Base-by-base conservation (phyloP, 73 alveolate species). In the Blepharisma japonicum region DNA sequence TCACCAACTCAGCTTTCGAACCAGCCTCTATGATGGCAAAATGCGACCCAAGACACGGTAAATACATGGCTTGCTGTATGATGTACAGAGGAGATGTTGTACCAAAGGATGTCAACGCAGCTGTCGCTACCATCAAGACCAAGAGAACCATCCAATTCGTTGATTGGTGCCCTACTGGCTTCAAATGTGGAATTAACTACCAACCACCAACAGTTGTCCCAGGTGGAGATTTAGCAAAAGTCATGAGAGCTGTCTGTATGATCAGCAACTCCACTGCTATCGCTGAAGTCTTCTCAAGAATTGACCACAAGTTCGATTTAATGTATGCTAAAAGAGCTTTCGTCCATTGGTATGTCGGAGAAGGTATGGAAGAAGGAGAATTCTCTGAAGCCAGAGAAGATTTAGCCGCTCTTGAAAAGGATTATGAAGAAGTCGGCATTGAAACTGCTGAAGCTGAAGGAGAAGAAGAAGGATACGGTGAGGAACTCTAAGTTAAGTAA, bases 121-220 rank as follows among this genome's bases (percentile, higher is more conserved):
- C 94, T n/a, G 80, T 89, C 53, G 87, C 87, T 6, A 83, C 91
- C 61, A 89, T 91, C 87, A 91, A 91, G 87, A 85, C 94, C 78
- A 90, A 92, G 94, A 91, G 97, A 79, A 89, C 98, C 88, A 94
- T 96, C 83, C 97, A 92, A 89, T 96, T 96, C 90, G 98, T 96
- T 87, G 98, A 96, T 83, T 94, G 98, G 99, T 88, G 98, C 97
- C 98, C 98, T 68, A 94, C 97, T 83, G 98, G 98, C 80, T 94
- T 96, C 96, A 94, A 96, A 93, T 92, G 95, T 82, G 98, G 98
- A 39, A 32, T 32, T 32, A 85, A 89, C 81, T 74, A 74, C 71
- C 70, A 83, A 21, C 87, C 91, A 7, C 82, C 94, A 6, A 68
- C 83, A 23, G 89, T 77, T 14, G 91, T 84, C 0, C 89, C 91